These are phyloP conservation scores for Phytophthora macrochlamydospora DNA, from an alignment of 352 stramenopile genomes.

Conservation along the genomic window DNA sequence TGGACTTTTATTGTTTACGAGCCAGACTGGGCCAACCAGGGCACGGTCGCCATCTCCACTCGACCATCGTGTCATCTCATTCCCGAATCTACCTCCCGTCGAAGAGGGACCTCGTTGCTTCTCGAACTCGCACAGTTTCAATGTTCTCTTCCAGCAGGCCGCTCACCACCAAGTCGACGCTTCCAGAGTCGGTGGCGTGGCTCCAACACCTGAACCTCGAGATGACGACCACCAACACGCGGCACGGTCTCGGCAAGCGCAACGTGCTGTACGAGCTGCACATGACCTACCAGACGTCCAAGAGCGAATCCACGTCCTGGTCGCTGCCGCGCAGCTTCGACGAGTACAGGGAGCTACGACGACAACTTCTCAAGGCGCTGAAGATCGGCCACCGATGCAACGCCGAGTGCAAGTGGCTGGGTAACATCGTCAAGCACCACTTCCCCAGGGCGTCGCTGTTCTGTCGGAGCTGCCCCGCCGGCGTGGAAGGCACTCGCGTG, in stretches of 20 bases:
- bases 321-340: slow-evolving; percentile 40
- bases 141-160: slow-evolving; percentile 26
- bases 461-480: slow-evolving; percentile 27
- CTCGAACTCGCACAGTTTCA: background rate
- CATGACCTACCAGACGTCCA: slow-evolving; percentile 33
- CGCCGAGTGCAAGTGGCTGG: slow-evolving; percentile 65
- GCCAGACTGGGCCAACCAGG: background rate
- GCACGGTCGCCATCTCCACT: background rate
- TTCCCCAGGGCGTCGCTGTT: slow-evolving; percentile 54
- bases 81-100: slow-evolving; percentile 15
- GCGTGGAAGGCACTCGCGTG: slow-evolving; percentile 32
- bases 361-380: slow-evolving; percentile 45
- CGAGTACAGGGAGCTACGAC: slow-evolving; percentile 48
- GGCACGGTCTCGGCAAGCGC: slow-evolving; percentile 26
- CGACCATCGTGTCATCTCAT: slow-evolving; percentile 13
- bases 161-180: slow-evolving; percentile 2
- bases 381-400: slow-evolving; percentile 54
- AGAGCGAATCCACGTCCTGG: slow-evolving; percentile 32
- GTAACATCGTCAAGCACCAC: slow-evolving; percentile 55
- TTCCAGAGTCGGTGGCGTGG: slow-evolving; percentile 39
- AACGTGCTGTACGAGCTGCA: slow-evolving; percentile 38
- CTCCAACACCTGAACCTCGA: slow-evolving; percentile 35
- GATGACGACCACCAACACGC: slow-evolving; percentile 24
- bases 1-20: slow-evolving; percentile 5
- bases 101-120: too few relatives aligned